phyloP scores from a whole-genome alignment of 768 basidiomycete species.

The Scleroderma citrinum region DNA sequence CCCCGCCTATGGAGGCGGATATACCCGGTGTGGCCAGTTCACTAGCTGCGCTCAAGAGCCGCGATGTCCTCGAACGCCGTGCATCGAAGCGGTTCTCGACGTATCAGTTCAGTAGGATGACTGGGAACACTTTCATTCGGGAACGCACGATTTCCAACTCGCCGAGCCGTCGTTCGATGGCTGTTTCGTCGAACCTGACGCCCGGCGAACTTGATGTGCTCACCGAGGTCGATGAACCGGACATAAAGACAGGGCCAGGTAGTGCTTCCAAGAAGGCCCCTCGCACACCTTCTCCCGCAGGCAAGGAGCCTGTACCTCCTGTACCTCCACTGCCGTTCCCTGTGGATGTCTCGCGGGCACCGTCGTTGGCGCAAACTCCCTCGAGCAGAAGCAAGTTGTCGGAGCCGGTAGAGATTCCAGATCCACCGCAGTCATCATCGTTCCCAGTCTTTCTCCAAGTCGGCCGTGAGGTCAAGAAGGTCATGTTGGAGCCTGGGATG shows the following conservation, averaged over 20 bases:
- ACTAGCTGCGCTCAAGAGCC: conserved; percentile 82
- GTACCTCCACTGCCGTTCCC: conserved; percentile 48
- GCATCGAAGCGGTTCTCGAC: conserved; percentile 95
- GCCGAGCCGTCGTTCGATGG: conserved; percentile 62
- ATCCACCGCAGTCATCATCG: conserved; percentile 15
- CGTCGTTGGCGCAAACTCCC: conserved; percentile 1
- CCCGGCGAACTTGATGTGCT: conserved; percentile 68
- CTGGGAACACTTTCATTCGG: conserved; percentile 44
- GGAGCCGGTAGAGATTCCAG: conserved; percentile 16
- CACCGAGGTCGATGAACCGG: conserved; percentile 61
- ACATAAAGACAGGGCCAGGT: conserved; percentile 10
- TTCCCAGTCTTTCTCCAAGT: conserved; percentile 84
- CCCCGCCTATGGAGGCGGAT: conserved; percentile 35
- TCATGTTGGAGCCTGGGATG: conserved; percentile 59
- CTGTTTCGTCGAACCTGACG: conserved; percentile 56
- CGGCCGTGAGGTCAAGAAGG: conserved; percentile 88
- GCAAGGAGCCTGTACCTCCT: conserved; percentile 22
- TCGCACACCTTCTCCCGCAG: conserved; percentile 32
- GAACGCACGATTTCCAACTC: conserved; percentile 43
- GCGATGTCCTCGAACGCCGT: conserved; percentile 80
- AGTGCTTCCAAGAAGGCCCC: conserved; percentile 21
- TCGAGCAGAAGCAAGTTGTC: conserved; percentile 13
- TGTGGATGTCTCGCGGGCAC: conserved; percentile 30
- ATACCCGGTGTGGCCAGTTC: conserved; percentile 70
- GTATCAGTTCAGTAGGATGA: conserved; percentile 93